Evolutionary conservation across 2,329 filamentous ascomycete species (phyloP), one percentile per base, ranked within the genome.

Genomic region (Calonectria pseudoreteaudii): DNA sequence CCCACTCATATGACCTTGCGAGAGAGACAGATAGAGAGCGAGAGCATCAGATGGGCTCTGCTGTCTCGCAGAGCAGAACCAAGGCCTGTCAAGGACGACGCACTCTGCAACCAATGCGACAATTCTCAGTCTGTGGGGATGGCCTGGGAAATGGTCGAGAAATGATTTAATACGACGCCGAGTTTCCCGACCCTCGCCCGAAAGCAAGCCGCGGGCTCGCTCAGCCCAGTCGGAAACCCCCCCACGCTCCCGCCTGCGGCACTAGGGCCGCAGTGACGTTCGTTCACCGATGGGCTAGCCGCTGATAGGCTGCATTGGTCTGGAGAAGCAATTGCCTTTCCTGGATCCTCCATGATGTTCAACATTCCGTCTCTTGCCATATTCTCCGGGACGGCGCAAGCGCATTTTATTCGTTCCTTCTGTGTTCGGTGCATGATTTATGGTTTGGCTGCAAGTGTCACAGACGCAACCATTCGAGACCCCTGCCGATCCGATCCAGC

Each of bases 231-330:
- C 34, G 56, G 56, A 62, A 41, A n/a, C 34, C 34, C 56, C 56
- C 56, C 56, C 56, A 41, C 23, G 5, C 9, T 41, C 26, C 56
- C 31, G 36, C 56, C 34, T 56, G 66, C 65, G 41, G 41, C n/a
- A 38, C 36, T 66, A 56, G 30, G 36, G n/a, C 28, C 70, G 20
- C 36, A n/a, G 56, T 72, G 70, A 72, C 70, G 70, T 72, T 66
- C 47, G 30, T 53, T 26, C 23, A 26, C 41, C 49, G 38, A 68
- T 53, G 28, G 16, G 16, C 53, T 58, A 36, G 26, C 38, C 5
- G 26, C 38, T 49, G 38, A 65, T 65, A 65, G 60, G 60, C 41
- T 26, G 41, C 38, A 49, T 28, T 23, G 68, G 50, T 13, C 31
- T 68, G 36, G 23, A 65, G 41, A 65, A 49, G 41, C 36, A 65